Evolutionary conservation across 164 flowering plant species (phyloP).

Genomic region (Kalanchoe fedtschenkoi): DNA sequence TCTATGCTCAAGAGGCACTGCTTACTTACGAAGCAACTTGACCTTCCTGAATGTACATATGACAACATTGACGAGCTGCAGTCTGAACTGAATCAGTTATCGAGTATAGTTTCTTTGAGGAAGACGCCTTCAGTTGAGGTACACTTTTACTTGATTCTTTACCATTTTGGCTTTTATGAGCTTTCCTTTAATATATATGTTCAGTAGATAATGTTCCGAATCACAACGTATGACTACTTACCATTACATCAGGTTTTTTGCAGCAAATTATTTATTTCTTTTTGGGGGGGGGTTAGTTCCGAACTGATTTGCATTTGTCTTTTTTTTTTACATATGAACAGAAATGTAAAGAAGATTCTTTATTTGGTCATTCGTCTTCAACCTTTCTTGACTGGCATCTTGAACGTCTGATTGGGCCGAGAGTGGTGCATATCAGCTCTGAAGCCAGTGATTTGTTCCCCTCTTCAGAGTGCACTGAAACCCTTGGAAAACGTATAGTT

Average conservation of each 20-base stretch:
- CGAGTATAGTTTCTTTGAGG: constrained; percentile 13
- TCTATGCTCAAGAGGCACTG: constrained; percentile 35
- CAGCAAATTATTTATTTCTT: not conserved
- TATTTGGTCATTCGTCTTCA: constrained; percentile 54
- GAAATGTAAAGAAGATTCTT: not conserved
- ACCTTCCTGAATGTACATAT: constrained; percentile 69
- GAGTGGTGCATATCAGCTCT: constrained; percentile 26
- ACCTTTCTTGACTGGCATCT: constrained; percentile 64
- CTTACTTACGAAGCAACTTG: constrained; percentile 38
- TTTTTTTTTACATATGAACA: not conserved
- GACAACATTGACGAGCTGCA: constrained; percentile 55
- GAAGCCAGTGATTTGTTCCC: constrained; percentile 17
- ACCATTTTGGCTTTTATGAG: not conserved
- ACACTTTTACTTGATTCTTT: not conserved
- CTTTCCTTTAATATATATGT: not conserved
- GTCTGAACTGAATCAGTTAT: constrained; percentile 18
- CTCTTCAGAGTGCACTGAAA: constrained; percentile 16
- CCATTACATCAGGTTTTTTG: not conserved
- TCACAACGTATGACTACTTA: not conserved
- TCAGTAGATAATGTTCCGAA: not conserved
- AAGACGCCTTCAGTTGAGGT: constrained; percentile 37
- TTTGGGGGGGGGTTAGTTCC: not conserved
- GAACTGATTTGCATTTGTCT: constrained; percentile 6
- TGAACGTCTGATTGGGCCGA: constrained; percentile 53
- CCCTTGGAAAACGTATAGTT: constrained; percentile 6